A percentile compares a stretch with the other conserved stretches of the same genome.
phyloP scores from a whole-genome alignment of 2,329 filamentous ascomycete species.

The Nigrograna mackinnonii region DNA sequence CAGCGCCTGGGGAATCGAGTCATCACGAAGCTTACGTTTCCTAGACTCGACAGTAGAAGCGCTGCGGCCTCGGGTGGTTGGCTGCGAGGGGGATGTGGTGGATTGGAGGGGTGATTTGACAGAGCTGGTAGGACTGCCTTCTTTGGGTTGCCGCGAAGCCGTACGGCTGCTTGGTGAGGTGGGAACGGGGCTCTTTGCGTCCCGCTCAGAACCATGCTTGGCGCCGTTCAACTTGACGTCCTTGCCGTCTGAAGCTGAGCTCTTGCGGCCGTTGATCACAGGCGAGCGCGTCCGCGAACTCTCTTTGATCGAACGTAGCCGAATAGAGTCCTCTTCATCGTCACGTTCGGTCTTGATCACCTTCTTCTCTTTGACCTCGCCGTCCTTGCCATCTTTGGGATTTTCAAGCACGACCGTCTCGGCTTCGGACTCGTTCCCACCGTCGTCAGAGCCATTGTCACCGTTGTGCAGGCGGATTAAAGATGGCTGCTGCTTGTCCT shows the following conservation, averaged over 20 bases:
- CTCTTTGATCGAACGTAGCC: conserved; percentile 31
- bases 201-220: conserved; percentile 29
- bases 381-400: conserved; percentile 45
- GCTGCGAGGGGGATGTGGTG: conserved; percentile 27
- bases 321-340: conserved; percentile 30
- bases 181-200: conserved; percentile 35
- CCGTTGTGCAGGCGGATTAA: conserved; percentile 21
- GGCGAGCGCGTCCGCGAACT: conserved; percentile 25
- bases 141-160: conserved; percentile 36
- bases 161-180: conserved; percentile 40
- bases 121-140: conserved; percentile 35
- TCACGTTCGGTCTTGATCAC: conserved; percentile 44
- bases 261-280: conserved; percentile 25
- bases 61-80: conserved; percentile 37
- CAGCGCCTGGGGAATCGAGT: conserved; percentile 33
- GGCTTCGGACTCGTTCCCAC: conserved; percentile 51
- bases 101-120: conserved; percentile 28
- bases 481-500: conserved; percentile 11
- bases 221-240: conserved; percentile 30
- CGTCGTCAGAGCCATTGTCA: conserved; percentile 32
- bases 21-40: conserved; percentile 45
- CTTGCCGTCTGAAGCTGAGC: conserved; percentile 23
- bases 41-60: conserved; percentile 41
- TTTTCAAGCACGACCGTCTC: conserved; percentile 53
- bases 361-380: conserved; percentile 43